These are phyloP conservation scores for Penicillium palitans DNA, from an alignment of 2,329 filamentous ascomycete species.

Conservation along the genomic window DNA sequence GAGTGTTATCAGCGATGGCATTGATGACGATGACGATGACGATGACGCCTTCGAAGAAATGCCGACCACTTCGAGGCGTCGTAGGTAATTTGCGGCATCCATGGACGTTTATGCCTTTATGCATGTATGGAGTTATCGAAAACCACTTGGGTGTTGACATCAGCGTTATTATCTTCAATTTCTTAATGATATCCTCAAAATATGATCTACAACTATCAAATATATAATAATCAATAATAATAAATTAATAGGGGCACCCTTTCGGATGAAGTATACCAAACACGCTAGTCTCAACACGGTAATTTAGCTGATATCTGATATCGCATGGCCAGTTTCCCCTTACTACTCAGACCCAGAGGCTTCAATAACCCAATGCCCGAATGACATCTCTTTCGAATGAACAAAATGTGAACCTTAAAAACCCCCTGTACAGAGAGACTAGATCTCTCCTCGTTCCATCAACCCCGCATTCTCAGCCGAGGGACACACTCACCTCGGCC, in stretches of 20 bases:
- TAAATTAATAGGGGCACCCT: neutral
- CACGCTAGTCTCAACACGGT: neutral
- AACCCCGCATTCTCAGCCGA: conserved; percentile 10
- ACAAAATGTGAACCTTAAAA: neutral
- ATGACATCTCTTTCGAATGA: too few species aligned
- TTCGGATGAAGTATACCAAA: neutral
- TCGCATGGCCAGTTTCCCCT: neutral
- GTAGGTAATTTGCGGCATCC: conserved; percentile 23
- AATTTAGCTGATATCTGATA: neutral
- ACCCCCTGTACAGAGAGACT: neutral
- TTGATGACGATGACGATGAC: conserved; percentile 42
- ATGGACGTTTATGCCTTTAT: neutral
- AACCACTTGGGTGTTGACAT: neutral
- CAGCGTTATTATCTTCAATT: neutral
- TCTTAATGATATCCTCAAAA: neutral
- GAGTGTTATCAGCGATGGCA: conserved; percentile 43
- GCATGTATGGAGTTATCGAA: conserved; percentile 8
- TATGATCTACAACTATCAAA: neutral
- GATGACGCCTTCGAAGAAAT: conserved; percentile 51
- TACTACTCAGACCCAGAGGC: neutral
- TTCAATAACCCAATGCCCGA: neutral
- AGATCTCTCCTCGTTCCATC: neutral
- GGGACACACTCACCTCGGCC: conserved; percentile 5
- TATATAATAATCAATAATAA: neutral
- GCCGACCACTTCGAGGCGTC: conserved; percentile 23